Base-by-base conservation (phyloP, 179 eudicot genomes). In the Amaranthus tricolor region DNA sequence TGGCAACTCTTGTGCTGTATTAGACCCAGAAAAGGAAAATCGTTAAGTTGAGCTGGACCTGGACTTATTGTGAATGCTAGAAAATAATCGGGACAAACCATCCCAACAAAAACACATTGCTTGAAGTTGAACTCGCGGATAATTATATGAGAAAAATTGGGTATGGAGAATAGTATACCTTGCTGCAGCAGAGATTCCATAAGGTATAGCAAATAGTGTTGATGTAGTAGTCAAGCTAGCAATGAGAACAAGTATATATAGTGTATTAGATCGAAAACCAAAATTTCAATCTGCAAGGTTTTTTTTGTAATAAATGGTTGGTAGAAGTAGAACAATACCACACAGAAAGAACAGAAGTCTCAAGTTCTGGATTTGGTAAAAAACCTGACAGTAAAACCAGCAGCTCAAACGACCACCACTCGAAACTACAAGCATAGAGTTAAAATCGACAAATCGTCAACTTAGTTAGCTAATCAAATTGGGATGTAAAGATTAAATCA, bases 351-450 rank as follows among this genome's bases (percentile, higher is more conserved):
- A 90, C 92, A 16, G 96, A 90, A 68, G 92, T 82, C 79, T 85
- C 90, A 10, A 90, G 88, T 74, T 84, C 77, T 20, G 92, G 90
- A 80, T 86, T 82, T 63, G 97, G 93, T 45, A 90, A 73, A 73
- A 87, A 84, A 44, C 91, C 90, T n/a, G 93, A 86, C 44, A 90
- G 78, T 78, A 92, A 81, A 61, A 92, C 74, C 47, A 90, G 82
- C 71, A 90, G 75, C 85, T 91, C 97, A 86, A 85, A 85, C 62
- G 95, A 88, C 97, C 97, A 91, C 95, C 94, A 90, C 68, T 88
- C 92, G 20, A 91, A 81, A 62, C 95, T 91, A 62, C 78, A 91
- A 44, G 15, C 57, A 67, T 16, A 48, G 50, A 40, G 40, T 31
- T 31, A 31, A 2, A 31, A 31, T 31, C 40, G 40, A 31, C 40